Evolutionary conservation across 768 basidiomycete genomes (phyloP), one percentile per base, ranked within the genome.

Genomic region (Mycena epipterygia): DNA sequence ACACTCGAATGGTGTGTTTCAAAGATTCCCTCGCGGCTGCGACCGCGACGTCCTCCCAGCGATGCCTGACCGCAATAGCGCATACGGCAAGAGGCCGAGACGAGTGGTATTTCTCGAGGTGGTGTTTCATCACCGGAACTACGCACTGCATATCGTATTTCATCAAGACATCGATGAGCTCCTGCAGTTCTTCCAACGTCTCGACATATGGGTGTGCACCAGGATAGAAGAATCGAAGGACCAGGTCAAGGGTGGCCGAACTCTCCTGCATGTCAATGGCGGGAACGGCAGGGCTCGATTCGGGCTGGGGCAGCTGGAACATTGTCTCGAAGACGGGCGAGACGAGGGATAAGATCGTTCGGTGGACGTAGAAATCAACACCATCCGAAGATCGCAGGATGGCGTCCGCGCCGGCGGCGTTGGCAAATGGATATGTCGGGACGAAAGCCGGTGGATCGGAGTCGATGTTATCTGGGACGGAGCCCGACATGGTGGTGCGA

Each of bases 311-410:
- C 5, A 76, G 41, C 6, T 48, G 21, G 52, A 78, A 75, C 77
- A 78, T 77, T 49, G 67, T 63, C 42, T 60, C 57, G 57, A 77
- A 78, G 14, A 77, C 63, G 37, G 76, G 68, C 21, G 76, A 76
- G 0, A 74, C 75, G 27, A 75, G 64, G 21, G 75, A 57, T 11
- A 78, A 67, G 17, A 75, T 75, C 39, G 30, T 42, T 13, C 67
- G 70, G 53, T 71, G 72, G 23, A 76, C 69, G 49, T 59, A 60
- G 60, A 76, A 73, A 33, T 69, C 65, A 23, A 71, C 59, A 13
- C 73, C 70, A 63, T 78, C 76, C 11, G 61, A 57, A n/a, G 78
- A 69, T 27, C 67, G 73, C 27, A 78, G 62, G 42, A 74, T 69
- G n/a, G 67, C 46, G 49, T 78, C 77, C 11, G 70, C 64, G 3